Evolutionary conservation across 768 basidiomycete species (phyloP).

Genomic region (Mycena pura): DNA sequence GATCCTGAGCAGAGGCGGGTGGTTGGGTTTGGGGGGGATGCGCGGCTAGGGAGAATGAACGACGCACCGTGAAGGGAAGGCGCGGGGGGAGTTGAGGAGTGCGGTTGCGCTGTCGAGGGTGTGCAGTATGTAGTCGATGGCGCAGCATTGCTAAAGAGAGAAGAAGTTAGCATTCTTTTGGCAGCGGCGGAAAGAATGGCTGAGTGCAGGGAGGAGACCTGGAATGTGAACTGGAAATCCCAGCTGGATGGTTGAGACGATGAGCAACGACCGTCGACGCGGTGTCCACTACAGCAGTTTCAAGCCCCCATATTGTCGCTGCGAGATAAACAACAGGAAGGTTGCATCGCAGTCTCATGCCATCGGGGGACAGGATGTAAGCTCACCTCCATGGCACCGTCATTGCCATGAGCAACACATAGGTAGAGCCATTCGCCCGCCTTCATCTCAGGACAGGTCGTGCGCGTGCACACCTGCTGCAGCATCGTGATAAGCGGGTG

Average conservation of each 20-base stretch:
- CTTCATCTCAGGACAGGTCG: conserved; percentile 96
- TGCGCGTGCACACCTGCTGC: conserved; percentile 86
- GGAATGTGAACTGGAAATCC: not conserved
- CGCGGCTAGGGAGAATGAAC: not conserved
- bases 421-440: conserved; percentile 98
- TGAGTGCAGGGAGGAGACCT: no score
- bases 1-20: conserved; percentile 53
- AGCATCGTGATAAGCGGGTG: conserved; percentile 85
- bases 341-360: not conserved
- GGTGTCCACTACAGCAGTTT: no score
- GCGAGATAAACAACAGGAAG: not conserved
- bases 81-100: conserved; percentile 86
- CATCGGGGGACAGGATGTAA: not conserved
- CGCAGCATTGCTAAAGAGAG: conserved; percentile 81
- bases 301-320: no score
- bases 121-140: conserved; percentile 94
- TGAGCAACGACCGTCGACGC: no score
- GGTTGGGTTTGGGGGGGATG: not conserved
- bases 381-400: conserved; percentile 83
- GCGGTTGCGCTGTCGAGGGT: conserved; percentile 94
- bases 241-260: no score
- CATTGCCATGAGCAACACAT: conserved; percentile 93
- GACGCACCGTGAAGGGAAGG: conserved; percentile 87
- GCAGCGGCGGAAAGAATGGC: no score
- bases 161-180: not conserved